A percentile compares a stretch with the other conserved stretches of the same genome.
Evolutionary conservation across 768 basidiomycete genomes (phyloP).

Genomic region (Sporobolomyces pararoseus): DNA sequence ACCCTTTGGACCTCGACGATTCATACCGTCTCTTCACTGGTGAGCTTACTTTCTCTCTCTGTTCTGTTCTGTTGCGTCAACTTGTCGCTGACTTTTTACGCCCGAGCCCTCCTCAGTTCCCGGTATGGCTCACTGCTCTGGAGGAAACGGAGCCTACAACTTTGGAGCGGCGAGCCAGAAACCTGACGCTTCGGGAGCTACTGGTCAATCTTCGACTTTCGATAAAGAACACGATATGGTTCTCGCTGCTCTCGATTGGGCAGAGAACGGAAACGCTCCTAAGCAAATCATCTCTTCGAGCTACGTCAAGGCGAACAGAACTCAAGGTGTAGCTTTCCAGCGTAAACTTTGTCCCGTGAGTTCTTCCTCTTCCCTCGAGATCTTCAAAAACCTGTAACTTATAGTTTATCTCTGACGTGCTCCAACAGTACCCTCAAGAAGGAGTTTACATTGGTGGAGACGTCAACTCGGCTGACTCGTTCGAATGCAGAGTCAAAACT

Average conservation of each 20-base stretch:
- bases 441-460: constrained; percentile 39
- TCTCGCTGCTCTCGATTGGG: constrained; percentile 38
- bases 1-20: constrained; percentile 16
- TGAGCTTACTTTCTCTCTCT: background rate
- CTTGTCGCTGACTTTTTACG: background rate
- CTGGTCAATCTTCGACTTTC: constrained; percentile 4
- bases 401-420: no score
- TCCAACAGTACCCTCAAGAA: constrained; percentile 26
- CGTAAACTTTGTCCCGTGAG: constrained; percentile 34
- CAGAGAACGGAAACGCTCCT: constrained; percentile 36
- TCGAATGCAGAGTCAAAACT: constrained; percentile 23
- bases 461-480: constrained; percentile 32
- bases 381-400: no score
- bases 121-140: constrained; percentile 29
- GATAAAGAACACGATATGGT: constrained; percentile 42
- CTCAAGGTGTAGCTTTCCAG: constrained; percentile 18
- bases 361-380: background rate
- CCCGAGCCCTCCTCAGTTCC: background rate
- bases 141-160: constrained; percentile 13
- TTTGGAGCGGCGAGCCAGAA: constrained; percentile 26
- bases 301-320: constrained; percentile 18
- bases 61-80: background rate
- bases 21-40: constrained; percentile 23
- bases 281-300: constrained; percentile 22
- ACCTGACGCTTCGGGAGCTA: background rate